Evolutionary conservation across 2,329 filamentous ascomycete genomes (phyloP).

Genomic region (Ascochyta lentis): DNA sequence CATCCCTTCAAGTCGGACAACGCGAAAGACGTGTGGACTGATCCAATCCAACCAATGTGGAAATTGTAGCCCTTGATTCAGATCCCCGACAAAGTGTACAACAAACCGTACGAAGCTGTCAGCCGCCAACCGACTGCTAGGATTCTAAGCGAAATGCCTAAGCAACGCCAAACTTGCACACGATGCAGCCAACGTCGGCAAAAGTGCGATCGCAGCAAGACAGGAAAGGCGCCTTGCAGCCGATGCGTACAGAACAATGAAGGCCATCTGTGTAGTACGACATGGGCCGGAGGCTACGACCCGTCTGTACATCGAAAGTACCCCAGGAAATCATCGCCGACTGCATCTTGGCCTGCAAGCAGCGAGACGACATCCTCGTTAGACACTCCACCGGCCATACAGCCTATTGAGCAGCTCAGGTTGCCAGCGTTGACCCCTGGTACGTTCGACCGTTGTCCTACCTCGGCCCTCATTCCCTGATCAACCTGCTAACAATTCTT

Average conservation of each 20-base stretch:
- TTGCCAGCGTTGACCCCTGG: constrained; percentile 14
- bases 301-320: constrained; percentile 42
- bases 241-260: constrained; percentile 43
- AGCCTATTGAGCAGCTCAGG: constrained; percentile 3
- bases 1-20: constrained; percentile 10
- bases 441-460: neutral
- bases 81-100: neutral
- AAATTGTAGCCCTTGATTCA: constrained; percentile 1
- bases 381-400: constrained; percentile 13
- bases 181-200: constrained; percentile 39
- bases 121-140: constrained; percentile 1
- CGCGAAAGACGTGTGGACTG: constrained; percentile 3
- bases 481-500: neutral
- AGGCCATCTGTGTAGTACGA: constrained; percentile 40
- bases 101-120: neutral
- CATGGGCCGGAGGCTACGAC: constrained; percentile 44
- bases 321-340: constrained; percentile 19
- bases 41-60: neutral
- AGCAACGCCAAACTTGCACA: constrained; percentile 42
- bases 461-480: too few species aligned
- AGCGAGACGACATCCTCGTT: constrained; percentile 19
- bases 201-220: constrained; percentile 36
- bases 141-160: constrained; percentile 34
- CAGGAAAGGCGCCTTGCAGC: constrained; percentile 31
- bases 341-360: constrained; percentile 12